phyloP scores from a whole-genome alignment of 2,329 filamentous ascomycete species.

The Diaporthe longicolla region DNA sequence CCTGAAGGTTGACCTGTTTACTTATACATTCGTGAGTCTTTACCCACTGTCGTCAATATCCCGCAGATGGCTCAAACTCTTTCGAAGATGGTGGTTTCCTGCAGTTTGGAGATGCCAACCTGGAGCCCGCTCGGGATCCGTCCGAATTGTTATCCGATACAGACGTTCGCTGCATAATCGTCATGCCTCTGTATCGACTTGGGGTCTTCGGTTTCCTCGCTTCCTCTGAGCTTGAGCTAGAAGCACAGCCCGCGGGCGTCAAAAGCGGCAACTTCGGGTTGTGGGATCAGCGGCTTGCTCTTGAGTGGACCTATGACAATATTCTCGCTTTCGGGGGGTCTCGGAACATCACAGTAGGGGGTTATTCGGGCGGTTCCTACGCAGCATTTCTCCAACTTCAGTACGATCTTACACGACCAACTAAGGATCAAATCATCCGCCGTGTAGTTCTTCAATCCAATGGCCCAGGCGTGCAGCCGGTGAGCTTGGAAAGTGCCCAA shows the following conservation, averaged over 20 bases:
- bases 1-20: background rate
- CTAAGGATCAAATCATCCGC: background rate
- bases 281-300: background rate
- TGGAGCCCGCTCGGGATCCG: background rate
- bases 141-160: background rate
- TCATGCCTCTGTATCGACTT: background rate
- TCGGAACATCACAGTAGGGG: background rate
- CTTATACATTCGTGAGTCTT: background rate
- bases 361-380: background rate
- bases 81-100: background rate
- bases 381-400: background rate
- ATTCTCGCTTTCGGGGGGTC: background rate
- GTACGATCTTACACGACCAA: background rate
- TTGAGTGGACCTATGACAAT: background rate
- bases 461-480: background rate
- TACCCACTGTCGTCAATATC: background rate
- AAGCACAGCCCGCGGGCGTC: background rate
- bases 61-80: background rate
- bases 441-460: background rate
- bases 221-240: background rate
- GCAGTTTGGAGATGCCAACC: background rate
- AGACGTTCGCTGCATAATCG: background rate
- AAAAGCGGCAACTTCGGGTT: background rate
- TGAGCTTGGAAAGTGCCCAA: background rate
- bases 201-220: background rate